These are phyloP conservation scores for Cymodocea nodosa DNA, from an alignment of 116 monocot species.

Conservation along the genomic window DNA sequence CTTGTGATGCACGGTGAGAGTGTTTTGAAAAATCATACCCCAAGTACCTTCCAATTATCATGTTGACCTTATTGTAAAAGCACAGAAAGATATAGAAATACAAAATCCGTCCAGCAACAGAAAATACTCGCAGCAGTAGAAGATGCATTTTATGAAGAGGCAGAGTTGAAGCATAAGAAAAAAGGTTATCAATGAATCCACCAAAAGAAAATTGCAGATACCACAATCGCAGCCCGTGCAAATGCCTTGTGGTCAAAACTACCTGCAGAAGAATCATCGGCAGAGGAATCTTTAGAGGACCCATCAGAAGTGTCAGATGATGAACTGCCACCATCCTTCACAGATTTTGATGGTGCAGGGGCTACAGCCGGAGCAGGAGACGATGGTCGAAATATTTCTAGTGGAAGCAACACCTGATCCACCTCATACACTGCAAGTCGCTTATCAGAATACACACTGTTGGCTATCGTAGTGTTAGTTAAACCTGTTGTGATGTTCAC, in stretches of 20 bases:
- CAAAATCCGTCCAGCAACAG: not conserved
- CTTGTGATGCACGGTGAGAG: too few relatives aligned
- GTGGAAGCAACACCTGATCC: conserved; percentile 62
- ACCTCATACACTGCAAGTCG: conserved; percentile 72
- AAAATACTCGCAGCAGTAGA: not conserved
- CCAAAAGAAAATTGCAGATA: conserved; percentile 3
- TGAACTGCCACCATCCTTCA: conserved; percentile 13
- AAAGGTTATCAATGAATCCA: not conserved
- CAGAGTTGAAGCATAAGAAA: not conserved
- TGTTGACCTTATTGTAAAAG: too few relatives aligned
- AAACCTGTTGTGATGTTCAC: conserved; percentile 78
- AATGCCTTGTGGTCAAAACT: conserved; percentile 1
- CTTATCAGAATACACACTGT: conserved; percentile 40
- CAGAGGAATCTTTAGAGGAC: conserved; percentile 17
- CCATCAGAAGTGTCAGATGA: conserved; percentile 21
- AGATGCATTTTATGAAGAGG: not conserved
- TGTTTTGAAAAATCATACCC: too few relatives aligned
- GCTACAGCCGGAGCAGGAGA: conserved; percentile 32
- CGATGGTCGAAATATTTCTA: conserved; percentile 36
- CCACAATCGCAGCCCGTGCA: not conserved
- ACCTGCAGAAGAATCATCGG: not conserved
- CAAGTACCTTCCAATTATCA: too few relatives aligned
- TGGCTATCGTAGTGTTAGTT: conserved; percentile 54
- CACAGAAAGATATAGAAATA: not conserved
- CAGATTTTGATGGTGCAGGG: conserved; percentile 19